Base-by-base conservation (phyloP, 2,329 filamentous ascomycete species). In the Chaetomium sp. region DNA sequence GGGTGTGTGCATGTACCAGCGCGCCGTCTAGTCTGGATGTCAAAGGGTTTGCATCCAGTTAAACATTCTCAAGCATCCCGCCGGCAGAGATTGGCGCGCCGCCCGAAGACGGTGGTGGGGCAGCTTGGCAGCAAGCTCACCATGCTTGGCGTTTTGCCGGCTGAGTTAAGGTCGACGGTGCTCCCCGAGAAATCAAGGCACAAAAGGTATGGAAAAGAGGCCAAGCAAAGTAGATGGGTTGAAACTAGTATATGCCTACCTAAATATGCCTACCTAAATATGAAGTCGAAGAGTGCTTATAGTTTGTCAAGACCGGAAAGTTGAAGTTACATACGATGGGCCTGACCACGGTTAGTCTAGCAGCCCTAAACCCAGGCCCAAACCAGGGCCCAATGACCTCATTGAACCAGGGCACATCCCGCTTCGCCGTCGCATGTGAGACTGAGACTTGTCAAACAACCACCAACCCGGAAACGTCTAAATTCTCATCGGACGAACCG, bases 51-150 rank as follows among this genome's bases (percentile, higher is more conserved):
- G 60, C 60, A 62, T 49, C 56, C 31, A 50, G 19, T 27, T 29
- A 55, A 56, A 59, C 35, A 38, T 60, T 59, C 38, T 47, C 50
- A 25, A 12, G 35, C 38, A 31, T 57, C 53, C 53, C 35, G 27
- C 38, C 42, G 27, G 42, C 51, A 57, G 23, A 3, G 42, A 38
- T 55, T 45, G 33, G 50, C 35, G 23, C 31, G 19, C 25, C 7
- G 6, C 10, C 31, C n/a, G 42, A 47, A 38, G 25, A 29, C 13
- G 3, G 35, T 25, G 16, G 58, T 45, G 35, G 58, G 49, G 33
- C 5, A 35, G 25, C 38, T 49, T 29, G 56, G 56, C 56, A 16
- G 21, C 49, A 51, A 27, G 23, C 49, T 16, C 56, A 16, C 31
- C 49, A 51, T 51, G 23, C 49, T 16, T 19, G 31, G 33, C 33